Evolutionary conservation across 345 rosid species (phyloP), one percentile per base, ranked within the genome.

Genomic region (Crucihimalaya himalaica): DNA sequence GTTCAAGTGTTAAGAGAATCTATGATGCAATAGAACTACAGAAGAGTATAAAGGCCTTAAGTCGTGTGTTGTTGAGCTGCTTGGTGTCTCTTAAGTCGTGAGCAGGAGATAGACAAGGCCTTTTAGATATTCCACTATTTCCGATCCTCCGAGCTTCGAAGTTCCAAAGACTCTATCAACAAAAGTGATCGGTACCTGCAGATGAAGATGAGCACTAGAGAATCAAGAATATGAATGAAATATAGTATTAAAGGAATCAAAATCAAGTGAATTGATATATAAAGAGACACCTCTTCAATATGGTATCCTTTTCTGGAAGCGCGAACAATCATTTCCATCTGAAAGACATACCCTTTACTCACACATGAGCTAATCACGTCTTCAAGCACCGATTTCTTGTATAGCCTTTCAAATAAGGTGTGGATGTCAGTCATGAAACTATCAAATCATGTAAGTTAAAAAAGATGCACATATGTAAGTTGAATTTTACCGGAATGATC

Each of bases 291-390:
- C 99, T 95, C 99, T 83, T 95, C 99, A 67, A 92, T 90, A 68
- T 78, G 93, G 84, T 82, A 90, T 72, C 96, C 87, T 77, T 86
- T 88, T 74, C 99, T 88, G 28, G 96, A 82, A 32, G 98, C 99
- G 56, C 98, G 92, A 34, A 95, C 99, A 60, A 95, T 92, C 96
- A 95, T 95, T 86, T 95, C 99, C 97, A 95, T 95, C 76, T 95
- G 99, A 78, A 95, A 95, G 51, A 95, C 99, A 46, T 92, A 92
- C 27, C 98, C 97, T 79, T 92, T 95, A 68, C 98, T 95, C 45
- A 95, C 97, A 46, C 89, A 85, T 51, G 96, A 87, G 67, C 81
- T 80, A 52, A 95, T 92, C 52, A 92, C 76, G 46, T 88, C 97
- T 84, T 95, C 94, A 39, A 95, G 94, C 63, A 80, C 97, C 3